phyloP scores from a whole-genome alignment of 495 filamentous ascomycete species.

The Letharia columbiana region DNA sequence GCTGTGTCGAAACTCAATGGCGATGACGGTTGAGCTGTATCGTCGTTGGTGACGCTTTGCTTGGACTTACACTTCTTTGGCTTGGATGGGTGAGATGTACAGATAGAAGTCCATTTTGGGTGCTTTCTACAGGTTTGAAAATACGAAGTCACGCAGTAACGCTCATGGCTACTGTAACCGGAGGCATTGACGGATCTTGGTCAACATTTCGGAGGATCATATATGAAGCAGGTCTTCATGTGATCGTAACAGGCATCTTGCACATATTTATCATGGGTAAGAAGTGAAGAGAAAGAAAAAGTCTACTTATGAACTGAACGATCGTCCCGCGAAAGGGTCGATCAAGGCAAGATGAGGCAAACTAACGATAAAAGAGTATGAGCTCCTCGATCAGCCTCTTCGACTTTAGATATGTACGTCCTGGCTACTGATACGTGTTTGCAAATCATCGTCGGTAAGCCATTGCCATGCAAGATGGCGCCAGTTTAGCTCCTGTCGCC shows the following conservation, averaged over 20 bases:
- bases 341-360: no score
- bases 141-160: background rate
- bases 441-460: slow-evolving; percentile 32
- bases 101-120: background rate
- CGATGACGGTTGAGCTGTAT: background rate
- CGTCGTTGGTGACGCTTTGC: background rate
- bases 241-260: background rate
- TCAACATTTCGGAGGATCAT: background rate
- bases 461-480: slow-evolving; percentile 80
- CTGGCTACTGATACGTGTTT: background rate
- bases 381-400: background rate
- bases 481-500: slow-evolving; percentile 93
- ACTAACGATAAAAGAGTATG: no score
- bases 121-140: background rate
- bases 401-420: slow-evolving; percentile 9
- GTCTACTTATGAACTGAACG: no score
- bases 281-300: no score
- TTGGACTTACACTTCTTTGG: background rate
- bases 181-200: background rate
- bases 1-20: background rate
- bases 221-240: background rate
- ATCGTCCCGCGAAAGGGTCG: no score
- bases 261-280: background rate
- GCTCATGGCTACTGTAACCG: background rate
- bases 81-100: background rate